Evolutionary conservation across 805 yeast genomes (phyloP).

Genomic region (Myxozyma vanderwaltii): DNA sequence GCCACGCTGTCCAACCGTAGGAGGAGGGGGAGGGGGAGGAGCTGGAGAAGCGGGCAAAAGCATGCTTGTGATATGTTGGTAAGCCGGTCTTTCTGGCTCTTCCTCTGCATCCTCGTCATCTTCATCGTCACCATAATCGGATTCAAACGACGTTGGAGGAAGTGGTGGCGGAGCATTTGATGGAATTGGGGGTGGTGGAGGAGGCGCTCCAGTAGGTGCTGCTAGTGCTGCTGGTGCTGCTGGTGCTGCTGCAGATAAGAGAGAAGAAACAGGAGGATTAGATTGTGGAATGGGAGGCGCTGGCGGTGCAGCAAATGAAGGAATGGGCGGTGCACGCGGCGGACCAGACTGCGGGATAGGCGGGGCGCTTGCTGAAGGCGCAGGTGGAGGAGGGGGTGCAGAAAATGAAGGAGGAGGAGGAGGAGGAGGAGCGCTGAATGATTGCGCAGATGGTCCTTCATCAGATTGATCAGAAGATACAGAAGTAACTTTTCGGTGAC

Average conservation of each 20-base stretch:
- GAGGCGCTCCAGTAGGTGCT: slow-evolving; percentile 32
- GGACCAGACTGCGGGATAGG: background rate
- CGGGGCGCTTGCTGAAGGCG: slow-evolving; percentile 32
- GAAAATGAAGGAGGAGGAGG: background rate
- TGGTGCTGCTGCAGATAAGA: slow-evolving; percentile 23
- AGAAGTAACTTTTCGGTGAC: slow-evolving; percentile 3
- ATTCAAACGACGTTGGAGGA: slow-evolving; percentile 5
- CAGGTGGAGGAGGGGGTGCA: background rate
- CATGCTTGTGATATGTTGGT: slow-evolving; percentile 10
- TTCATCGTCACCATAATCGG: slow-evolving; percentile 12
- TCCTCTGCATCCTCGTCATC: slow-evolving; percentile 4
- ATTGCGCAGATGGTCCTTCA: background rate
- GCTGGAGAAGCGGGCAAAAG: slow-evolving; percentile 20
- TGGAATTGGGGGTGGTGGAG: slow-evolving; percentile 31
- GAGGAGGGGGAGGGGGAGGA: slow-evolving; percentile 40
- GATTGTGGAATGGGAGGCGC: slow-evolving; percentile 43
- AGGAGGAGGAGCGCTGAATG: background rate
- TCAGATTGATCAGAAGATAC: background rate
- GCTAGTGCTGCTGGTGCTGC: slow-evolving; percentile 14
- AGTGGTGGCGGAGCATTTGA: slow-evolving; percentile 11
- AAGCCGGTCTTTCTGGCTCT: background rate
- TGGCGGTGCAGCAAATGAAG: slow-evolving; percentile 34
- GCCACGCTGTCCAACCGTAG: slow-evolving; percentile 36
- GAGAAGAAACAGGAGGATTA: slow-evolving; percentile 31
- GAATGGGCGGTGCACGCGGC: background rate